Evolutionary conservation across 306 rosid species (phyloP).

Genomic region (Cicer bijugum): DNA sequence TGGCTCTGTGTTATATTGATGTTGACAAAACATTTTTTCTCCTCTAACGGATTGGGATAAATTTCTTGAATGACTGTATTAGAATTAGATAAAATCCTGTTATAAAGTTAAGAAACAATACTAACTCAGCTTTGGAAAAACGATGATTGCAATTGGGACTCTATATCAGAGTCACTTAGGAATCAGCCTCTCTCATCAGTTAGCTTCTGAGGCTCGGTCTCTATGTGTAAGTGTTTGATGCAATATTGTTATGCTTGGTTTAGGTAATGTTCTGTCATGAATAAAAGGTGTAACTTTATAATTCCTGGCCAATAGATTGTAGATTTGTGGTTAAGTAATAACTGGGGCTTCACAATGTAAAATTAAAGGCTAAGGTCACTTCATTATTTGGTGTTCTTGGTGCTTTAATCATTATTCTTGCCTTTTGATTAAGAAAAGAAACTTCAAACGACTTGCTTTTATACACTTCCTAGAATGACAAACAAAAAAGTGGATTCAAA

Average conservation of each 20-base stretch:
- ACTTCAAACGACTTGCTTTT: constrained; percentile 1
- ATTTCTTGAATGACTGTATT: constrained; percentile 10
- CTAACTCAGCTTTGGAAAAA: not conserved
- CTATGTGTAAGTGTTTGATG: constrained; percentile 9
- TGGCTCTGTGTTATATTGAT: constrained; percentile 7
- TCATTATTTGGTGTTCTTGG: constrained; percentile 5
- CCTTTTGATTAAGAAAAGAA: constrained; percentile 29
- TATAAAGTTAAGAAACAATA: not conserved
- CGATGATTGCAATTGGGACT: not conserved
- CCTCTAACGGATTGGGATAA: not conserved
- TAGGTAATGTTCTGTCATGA: constrained; percentile 12
- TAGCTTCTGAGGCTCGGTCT: constrained; percentile 5
- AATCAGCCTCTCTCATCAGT: constrained; percentile 19
- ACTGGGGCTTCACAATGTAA: not conserved
- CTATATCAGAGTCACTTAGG: not conserved
- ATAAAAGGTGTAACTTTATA: constrained; percentile 12
- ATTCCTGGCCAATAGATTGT: constrained; percentile 21
- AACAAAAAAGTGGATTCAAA: constrained; percentile 16
- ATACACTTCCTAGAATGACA: constrained; percentile 15
- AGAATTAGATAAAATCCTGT: constrained; percentile 6
- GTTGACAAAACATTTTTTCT: not conserved
- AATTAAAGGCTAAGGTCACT: constrained; percentile 13
- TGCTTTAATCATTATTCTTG: constrained; percentile 19
- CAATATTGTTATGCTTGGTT: constrained; percentile 34
- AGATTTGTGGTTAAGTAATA: constrained; percentile 2